Percentiles rank a stretch among this genome's conserved stretches.
phyloP scores from a whole-genome alignment of 1,139 yeast genomes.

The Scheffersomyces quercinus region DNA sequence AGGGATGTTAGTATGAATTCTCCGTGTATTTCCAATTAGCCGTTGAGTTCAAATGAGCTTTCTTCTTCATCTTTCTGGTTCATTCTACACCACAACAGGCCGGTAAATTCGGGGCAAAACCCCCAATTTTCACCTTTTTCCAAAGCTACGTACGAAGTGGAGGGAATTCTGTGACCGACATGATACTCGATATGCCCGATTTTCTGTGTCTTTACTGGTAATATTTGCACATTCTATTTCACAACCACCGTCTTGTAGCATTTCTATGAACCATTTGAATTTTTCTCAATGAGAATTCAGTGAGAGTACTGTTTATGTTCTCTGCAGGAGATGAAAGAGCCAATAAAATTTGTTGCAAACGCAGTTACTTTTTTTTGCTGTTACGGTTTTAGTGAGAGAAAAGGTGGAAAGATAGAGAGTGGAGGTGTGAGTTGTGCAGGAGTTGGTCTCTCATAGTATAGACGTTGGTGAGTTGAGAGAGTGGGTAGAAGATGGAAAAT shows the following conservation, averaged over 20 bases:
- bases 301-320: too few relatives aligned
- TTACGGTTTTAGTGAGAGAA: too few relatives aligned
- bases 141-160: slow-evolving; percentile 47
- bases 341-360: slow-evolving; percentile 16
- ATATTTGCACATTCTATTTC: slow-evolving; percentile 8
- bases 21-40: not conserved
- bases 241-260: too few relatives aligned
- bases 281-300: too few relatives aligned
- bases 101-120: not conserved
- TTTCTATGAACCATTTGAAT: too few relatives aligned
- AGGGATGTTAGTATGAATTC: slow-evolving; percentile 14
- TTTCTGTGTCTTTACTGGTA: too few relatives aligned
- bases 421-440: too few relatives aligned
- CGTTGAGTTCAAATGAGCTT: not conserved
- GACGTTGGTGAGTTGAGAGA: too few relatives aligned
- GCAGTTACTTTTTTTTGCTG: not conserved
- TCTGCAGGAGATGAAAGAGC: slow-evolving; percentile 1
- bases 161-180: slow-evolving; percentile 52
- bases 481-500: too few relatives aligned
- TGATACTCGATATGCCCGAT: slow-evolving; percentile 9
- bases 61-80: not conserved
- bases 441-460: too few relatives aligned
- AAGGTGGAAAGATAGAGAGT: too few relatives aligned
- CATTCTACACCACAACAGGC: not conserved
- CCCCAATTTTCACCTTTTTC: not conserved